These are phyloP conservation scores for Thermoascus crustaceus DNA, from an alignment of 2,329 filamentous ascomycete genomes.

Conservation along the genomic window DNA sequence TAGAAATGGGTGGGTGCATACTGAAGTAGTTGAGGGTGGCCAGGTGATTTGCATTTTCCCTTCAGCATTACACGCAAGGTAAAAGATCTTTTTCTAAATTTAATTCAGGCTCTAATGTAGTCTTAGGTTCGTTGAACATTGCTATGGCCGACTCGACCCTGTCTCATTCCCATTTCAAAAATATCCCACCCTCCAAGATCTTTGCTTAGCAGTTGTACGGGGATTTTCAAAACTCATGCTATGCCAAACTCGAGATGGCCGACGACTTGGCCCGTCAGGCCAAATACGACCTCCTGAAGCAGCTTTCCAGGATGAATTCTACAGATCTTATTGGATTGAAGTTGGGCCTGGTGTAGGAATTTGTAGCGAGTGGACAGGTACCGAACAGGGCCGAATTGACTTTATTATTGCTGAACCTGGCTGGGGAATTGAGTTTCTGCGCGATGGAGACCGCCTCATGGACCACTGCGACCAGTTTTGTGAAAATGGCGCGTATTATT, in stretches of 20 bases:
- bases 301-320: constrained; percentile 2
- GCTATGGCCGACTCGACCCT: not conserved
- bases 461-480: constrained; percentile 3
- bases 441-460: not conserved
- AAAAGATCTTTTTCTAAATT: not conserved
- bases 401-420: constrained; percentile 1
- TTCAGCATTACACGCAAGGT: not conserved
- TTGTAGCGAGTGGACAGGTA: constrained; percentile 4
- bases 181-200: not conserved
- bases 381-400: constrained; percentile 2
- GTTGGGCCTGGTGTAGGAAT: constrained; percentile 1
- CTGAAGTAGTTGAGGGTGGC: not conserved
- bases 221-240: not conserved
- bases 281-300: not conserved
- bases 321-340: constrained; percentile 6
- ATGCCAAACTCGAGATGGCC: not conserved
- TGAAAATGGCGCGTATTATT: constrained; percentile 2
- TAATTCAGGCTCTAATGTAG: not conserved
- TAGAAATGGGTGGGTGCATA: not conserved
- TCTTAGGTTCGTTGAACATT: constrained; percentile 2
- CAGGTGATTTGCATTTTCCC: not conserved
- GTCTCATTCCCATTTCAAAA: not conserved
- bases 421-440: constrained; percentile 4
- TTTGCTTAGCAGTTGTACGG: not conserved
- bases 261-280: constrained; percentile 1